Evolutionary conservation across 176 grass and related monocot genomes (phyloP).

Genomic region (Pontederia crassipes): DNA sequence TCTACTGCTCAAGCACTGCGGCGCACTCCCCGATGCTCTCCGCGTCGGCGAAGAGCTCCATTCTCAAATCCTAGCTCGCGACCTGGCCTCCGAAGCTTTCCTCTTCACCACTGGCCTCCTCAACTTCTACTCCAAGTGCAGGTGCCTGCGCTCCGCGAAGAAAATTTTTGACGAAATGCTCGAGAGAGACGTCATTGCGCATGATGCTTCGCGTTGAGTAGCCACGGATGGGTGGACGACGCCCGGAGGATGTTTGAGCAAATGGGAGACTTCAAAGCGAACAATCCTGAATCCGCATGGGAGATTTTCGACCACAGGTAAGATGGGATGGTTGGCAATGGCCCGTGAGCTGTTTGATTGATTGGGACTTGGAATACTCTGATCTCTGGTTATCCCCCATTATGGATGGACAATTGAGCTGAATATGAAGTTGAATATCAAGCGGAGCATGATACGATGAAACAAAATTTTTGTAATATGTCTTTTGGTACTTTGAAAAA

Average conservation of each 20-base stretch:
- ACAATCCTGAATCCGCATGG: background rate
- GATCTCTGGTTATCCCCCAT: background rate
- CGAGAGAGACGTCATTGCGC: conserved; percentile 8
- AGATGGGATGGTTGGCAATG: conserved; percentile 7
- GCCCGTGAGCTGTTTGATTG: conserved; percentile 11
- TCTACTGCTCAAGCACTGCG: background rate
- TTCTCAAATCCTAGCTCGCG: conserved; percentile 2
- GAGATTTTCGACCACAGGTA: conserved; percentile 8
- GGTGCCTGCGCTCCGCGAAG: background rate
- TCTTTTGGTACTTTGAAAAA: too few species aligned
- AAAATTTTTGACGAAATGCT: conserved; percentile 12
- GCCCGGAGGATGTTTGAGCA: conserved; percentile 6
- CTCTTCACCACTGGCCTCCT: conserved; percentile 6
- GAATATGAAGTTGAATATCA: too few species aligned
- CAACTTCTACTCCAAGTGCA: conserved; percentile 7
- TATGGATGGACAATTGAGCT: too few species aligned
- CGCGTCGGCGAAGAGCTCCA: background rate
- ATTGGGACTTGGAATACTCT: conserved; percentile 17
- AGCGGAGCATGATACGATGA: too few species aligned
- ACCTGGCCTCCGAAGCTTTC: background rate
- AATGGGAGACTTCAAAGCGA: conserved; percentile 6
- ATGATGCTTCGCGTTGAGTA: conserved; percentile 7
- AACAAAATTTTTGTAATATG: too few species aligned
- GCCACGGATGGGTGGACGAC: background rate
- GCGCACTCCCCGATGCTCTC: background rate